A percentile compares a stretch with the other conserved stretches of the same genome.
These are phyloP conservation scores for Pneumocystis carinii DNA, from an alignment of 1,139 yeast species.

Conservation along the genomic window DNA sequence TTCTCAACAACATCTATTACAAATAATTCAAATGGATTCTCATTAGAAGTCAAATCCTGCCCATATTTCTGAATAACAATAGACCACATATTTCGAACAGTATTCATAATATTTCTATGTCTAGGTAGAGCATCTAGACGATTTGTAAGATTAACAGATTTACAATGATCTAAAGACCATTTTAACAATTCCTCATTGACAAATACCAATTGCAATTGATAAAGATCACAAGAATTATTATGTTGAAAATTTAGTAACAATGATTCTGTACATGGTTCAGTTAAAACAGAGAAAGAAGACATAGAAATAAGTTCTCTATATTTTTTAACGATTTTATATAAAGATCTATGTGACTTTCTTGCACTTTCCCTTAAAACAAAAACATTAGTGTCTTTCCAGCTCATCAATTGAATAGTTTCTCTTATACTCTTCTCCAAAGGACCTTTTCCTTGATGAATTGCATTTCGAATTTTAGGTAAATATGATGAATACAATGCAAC, in stretches of 20 bases:
- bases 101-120: not conserved
- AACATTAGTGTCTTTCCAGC: constrained; percentile 94
- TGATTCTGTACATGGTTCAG: not conserved
- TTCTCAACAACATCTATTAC: constrained; percentile 42
- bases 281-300: constrained; percentile 36
- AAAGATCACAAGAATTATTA: not conserved
- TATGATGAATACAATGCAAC: constrained; percentile 57
- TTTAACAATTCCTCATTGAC: not conserved
- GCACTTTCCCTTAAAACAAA: constrained; percentile 92
- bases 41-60: not conserved
- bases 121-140: not conserved
- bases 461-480: constrained; percentile 31
- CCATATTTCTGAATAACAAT: not conserved
- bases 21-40: constrained; percentile 30
- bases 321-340: constrained; percentile 72
- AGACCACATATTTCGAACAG: not conserved
- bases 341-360: constrained; percentile 64
- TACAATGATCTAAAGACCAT: not conserved
- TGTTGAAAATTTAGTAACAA: not conserved
- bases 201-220: not conserved
- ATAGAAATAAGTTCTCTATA: constrained; percentile 49
- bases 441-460: constrained; percentile 34
- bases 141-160: not conserved
- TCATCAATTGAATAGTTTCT: constrained; percentile 75
- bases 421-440: constrained; percentile 60